These are phyloP conservation scores for Aegilops tauschii DNA, from an alignment of 176 grass and related monocot genomes.

Conservation along the genomic window DNA sequence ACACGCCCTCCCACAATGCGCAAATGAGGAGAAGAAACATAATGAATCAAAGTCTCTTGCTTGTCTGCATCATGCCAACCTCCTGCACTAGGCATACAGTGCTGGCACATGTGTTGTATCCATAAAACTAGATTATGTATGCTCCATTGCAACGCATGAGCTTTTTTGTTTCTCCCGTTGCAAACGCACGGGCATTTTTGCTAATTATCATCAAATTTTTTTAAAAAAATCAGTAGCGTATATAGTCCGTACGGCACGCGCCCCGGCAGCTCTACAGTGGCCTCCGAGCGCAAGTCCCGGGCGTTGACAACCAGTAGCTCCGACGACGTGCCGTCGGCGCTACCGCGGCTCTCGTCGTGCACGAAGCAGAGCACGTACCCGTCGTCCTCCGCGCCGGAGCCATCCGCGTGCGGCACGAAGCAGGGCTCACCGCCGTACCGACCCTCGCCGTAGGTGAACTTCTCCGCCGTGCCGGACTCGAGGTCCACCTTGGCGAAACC, in stretches of 20 bases:
- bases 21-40: too few species aligned
- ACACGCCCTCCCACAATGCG: too few species aligned
- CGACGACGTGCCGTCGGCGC: constrained; percentile 32
- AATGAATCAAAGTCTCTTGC: too few species aligned
- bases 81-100: too few species aligned
- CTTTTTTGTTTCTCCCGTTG: too few species aligned
- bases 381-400: constrained; percentile 49
- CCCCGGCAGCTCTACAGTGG: constrained; percentile 63
- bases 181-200: too few species aligned
- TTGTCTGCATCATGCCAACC: too few species aligned
- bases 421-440: constrained; percentile 83
- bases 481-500: constrained; percentile 98
- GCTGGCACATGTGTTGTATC: too few species aligned
- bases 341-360: constrained; percentile 46
- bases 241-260: constrained; percentile 71
- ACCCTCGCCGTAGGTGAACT: constrained; percentile 70
- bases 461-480: constrained; percentile 42
- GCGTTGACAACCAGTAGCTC: constrained; percentile 71
- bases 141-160: too few species aligned
- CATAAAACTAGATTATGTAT: too few species aligned
- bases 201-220: too few species aligned
- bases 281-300: constrained; percentile 51
- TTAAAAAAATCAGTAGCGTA: not conserved
- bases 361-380: constrained; percentile 78
- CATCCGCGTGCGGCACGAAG: constrained; percentile 57